These are phyloP conservation scores for Botrytis porri DNA, from an alignment of 2,329 filamentous ascomycete species.

Conservation along the genomic window DNA sequence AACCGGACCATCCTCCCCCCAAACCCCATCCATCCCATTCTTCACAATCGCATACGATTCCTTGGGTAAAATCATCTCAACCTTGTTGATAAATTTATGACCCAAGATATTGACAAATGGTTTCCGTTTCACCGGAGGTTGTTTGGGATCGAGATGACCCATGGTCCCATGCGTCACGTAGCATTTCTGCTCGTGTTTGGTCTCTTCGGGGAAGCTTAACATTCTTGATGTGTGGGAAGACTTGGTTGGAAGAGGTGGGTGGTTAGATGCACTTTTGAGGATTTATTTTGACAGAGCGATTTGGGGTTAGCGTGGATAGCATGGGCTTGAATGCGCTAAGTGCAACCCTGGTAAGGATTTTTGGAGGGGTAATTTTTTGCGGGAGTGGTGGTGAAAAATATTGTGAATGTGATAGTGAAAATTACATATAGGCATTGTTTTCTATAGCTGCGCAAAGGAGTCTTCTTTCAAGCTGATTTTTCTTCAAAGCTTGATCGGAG, in stretches of 20 bases:
- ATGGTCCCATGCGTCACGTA: constrained; percentile 69
- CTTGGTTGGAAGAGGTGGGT: background rate
- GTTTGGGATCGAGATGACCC: constrained; percentile 66
- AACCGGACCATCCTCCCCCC: constrained; percentile 41
- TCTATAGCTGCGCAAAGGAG: background rate
- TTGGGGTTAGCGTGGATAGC: constrained; percentile 4
- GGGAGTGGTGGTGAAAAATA: constrained; percentile 3
- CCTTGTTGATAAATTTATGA: constrained; percentile 66
- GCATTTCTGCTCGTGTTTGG: constrained; percentile 57
- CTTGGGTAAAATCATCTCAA: constrained; percentile 71
- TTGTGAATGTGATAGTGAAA: background rate
- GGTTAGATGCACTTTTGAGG: background rate
- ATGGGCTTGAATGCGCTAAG: constrained; percentile 3
- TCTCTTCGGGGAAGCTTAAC: constrained; percentile 43
- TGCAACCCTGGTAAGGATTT: constrained; percentile 14
- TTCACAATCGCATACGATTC: constrained; percentile 55
- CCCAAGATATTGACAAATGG: constrained; percentile 69
- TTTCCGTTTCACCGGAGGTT: constrained; percentile 68
- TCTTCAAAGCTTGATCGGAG: background rate
- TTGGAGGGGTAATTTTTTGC: constrained; percentile 14
- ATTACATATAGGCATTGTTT: background rate
- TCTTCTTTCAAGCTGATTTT: background rate
- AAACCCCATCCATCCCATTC: constrained; percentile 45
- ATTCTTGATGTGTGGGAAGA: constrained; percentile 26
- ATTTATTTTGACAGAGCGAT: constrained; percentile 15